Conservation (phyloP, 2,329 filamentous ascomycete species). For the Aspergillus sp. region DNA sequence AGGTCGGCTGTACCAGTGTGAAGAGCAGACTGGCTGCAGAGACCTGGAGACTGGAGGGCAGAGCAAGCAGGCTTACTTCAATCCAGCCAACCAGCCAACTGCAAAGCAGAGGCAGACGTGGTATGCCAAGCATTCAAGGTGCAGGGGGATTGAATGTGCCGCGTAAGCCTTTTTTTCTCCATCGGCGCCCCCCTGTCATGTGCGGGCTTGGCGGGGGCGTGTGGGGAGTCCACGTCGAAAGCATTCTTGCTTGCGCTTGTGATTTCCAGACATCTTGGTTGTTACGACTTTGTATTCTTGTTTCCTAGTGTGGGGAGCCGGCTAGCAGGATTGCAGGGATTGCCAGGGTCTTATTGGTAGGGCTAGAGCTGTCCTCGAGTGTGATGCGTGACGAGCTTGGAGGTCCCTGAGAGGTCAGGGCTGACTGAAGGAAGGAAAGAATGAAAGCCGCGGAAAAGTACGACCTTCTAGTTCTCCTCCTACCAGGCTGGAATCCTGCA, state of each 20-base stretch:
- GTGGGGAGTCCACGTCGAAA: constrained; percentile 12
- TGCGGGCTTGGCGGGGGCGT: constrained; percentile 19
- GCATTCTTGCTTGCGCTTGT: not conserved
- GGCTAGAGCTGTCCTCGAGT: not conserved
- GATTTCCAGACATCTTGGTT: not conserved
- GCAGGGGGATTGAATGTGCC: constrained; percentile 17
- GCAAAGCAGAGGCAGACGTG: not conserved
- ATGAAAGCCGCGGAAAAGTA: too few species aligned
- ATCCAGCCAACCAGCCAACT: too few species aligned
- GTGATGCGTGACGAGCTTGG: not conserved
- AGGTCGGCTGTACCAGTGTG: not conserved
- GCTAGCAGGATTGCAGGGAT: not conserved
- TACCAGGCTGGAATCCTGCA: too few species aligned
- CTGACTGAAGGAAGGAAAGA: not conserved
- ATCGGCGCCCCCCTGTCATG: constrained; percentile 22
- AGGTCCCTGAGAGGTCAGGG: not conserved
- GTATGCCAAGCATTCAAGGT: constrained; percentile 18
- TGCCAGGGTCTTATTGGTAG: constrained; percentile 6
- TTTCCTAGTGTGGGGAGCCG: not conserved
- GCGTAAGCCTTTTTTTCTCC: constrained; percentile 25
- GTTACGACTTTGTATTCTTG: too few species aligned
- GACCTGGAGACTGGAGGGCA: too few species aligned
- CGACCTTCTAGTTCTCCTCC: too few species aligned
- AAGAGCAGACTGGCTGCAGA: not conserved
- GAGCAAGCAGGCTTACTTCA: too few species aligned